A percentile compares a stretch with the other conserved stretches of the same genome.
Conservation (phyloP, 768 basidiomycete genomes). For the Phanerochaete sordida region DNA sequence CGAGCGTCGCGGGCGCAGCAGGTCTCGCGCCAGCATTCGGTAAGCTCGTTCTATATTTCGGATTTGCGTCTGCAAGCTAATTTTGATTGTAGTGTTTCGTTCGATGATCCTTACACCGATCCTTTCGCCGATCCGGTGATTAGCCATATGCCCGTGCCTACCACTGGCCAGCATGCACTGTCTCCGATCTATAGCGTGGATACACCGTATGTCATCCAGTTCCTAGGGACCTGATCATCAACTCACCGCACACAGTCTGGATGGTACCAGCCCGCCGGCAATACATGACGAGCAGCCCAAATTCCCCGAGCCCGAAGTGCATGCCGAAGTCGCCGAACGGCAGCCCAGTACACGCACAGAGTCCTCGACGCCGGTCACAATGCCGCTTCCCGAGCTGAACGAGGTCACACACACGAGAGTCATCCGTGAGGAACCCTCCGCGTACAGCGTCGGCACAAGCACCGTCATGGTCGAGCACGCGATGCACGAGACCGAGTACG, state of each 20-base stretch:
- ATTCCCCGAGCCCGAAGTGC: neutral
- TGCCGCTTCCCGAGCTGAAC: slow-evolving; percentile 41
- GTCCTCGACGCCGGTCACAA: slow-evolving; percentile 26
- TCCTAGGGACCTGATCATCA: too few species aligned
- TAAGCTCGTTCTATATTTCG: slow-evolving; percentile 3
- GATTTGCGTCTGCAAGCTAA: neutral
- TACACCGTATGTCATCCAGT: slow-evolving; percentile 30
- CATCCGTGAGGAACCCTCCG: slow-evolving; percentile 14
- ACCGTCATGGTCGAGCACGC: slow-evolving; percentile 9
- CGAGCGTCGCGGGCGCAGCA: slow-evolving; percentile 23
- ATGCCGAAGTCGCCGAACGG: neutral
- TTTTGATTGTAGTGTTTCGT: slow-evolving; percentile 8
- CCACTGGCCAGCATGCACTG: slow-evolving; percentile 8
- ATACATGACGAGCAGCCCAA: neutral
- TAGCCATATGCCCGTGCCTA: slow-evolving; percentile 3
- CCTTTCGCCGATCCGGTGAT: slow-evolving; percentile 25
- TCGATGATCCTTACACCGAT: slow-evolving; percentile 21
- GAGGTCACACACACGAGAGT: slow-evolving; percentile 36
- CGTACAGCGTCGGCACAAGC: slow-evolving; percentile 17
- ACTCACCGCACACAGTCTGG: slow-evolving; percentile 1
- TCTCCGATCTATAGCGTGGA: slow-evolving; percentile 25
- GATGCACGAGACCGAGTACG: slow-evolving; percentile 16
- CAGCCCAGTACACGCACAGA: slow-evolving; percentile 2
- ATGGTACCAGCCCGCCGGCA: neutral
- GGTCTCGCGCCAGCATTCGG: slow-evolving; percentile 21